A percentile compares a stretch with the other conserved stretches of the same genome.
Evolutionary conservation across 2,329 filamentous ascomycete species (phyloP).

Genomic region (Aphanoascus verrucosus): DNA sequence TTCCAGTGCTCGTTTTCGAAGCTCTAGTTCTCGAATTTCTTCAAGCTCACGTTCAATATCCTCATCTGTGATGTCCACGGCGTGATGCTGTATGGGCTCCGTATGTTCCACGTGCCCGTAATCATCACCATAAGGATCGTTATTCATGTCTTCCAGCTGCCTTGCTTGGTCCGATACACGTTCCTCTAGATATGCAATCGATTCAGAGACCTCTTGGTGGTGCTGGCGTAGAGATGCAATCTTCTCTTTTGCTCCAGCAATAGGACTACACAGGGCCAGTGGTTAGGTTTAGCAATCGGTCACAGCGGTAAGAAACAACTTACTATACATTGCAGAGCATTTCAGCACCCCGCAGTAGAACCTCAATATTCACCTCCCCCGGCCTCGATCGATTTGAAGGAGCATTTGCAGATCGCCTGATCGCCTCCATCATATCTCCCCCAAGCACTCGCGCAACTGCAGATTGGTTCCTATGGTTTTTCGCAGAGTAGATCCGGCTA

Average conservation of each 20-base stretch:
- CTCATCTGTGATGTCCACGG: conserved; percentile 30
- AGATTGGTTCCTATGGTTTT: conserved; percentile 49
- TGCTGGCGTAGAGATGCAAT: conserved; percentile 63
- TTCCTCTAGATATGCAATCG: conserved; percentile 68
- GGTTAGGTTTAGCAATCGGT: not conserved
- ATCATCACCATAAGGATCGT: conserved; percentile 46
- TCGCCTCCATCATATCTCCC: conserved; percentile 72
- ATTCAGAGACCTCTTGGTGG: conserved; percentile 59
- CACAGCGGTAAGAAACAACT: conserved; percentile 20
- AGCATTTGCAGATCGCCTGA: conserved; percentile 49
- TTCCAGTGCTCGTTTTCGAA: conserved; percentile 52
- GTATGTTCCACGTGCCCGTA: conserved; percentile 39
- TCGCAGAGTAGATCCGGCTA: conserved; percentile 39
- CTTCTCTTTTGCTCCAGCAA: conserved; percentile 65
- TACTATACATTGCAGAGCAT: conserved; percentile 81
- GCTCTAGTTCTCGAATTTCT: conserved; percentile 52
- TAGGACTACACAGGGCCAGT: conserved; percentile 39
- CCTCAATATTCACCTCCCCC: conserved; percentile 74
- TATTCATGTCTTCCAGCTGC: conserved; percentile 63
- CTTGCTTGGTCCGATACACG: conserved; percentile 66
- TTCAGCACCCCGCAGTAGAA: conserved; percentile 75
- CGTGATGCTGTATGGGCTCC: conserved; percentile 19
- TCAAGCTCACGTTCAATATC: conserved; percentile 39
- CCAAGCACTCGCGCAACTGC: conserved; percentile 85
- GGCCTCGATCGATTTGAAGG: conserved; percentile 43